Evolutionary conservation across 1,139 yeast species (phyloP).

Genomic region (Magnusiomyces sp.): DNA sequence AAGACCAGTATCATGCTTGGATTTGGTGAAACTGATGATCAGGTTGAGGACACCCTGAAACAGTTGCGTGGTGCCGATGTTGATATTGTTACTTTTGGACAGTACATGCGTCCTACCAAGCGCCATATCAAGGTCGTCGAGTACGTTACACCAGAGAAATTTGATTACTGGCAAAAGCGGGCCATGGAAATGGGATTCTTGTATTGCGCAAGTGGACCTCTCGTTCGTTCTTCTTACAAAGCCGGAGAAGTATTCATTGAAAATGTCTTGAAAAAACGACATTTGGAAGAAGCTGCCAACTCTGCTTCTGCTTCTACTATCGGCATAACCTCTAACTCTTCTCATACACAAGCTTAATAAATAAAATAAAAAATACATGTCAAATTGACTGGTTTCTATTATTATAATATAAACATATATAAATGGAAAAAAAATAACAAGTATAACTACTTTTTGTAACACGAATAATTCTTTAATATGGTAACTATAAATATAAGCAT

Average conservation of each 20-base stretch:
- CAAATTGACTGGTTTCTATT: no score
- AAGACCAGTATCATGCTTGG: constrained; percentile 97
- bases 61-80: constrained; percentile 59
- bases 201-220: constrained; percentile 95
- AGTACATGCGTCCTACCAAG: constrained; percentile 98
- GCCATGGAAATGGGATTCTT: constrained; percentile 90
- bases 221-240: constrained; percentile 92
- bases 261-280: constrained; percentile 74
- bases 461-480: no score
- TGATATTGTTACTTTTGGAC: constrained; percentile 97
- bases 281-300: constrained; percentile 5
- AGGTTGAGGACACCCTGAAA: constrained; percentile 60
- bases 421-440: no score
- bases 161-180: constrained; percentile 82
- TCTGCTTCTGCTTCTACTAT: constrained; percentile 5
- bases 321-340: not conserved
- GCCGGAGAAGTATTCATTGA: constrained; percentile 98
- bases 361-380: no score
- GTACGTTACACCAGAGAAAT: constrained; percentile 89
- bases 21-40: constrained; percentile 91
- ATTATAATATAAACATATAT: no score
- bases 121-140: constrained; percentile 98
- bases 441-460: no score
- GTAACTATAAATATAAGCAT: no score
- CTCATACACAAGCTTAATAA: no score